phyloP scores from a whole-genome alignment of 805 yeast species.

The Candida vaughaniae region DNA sequence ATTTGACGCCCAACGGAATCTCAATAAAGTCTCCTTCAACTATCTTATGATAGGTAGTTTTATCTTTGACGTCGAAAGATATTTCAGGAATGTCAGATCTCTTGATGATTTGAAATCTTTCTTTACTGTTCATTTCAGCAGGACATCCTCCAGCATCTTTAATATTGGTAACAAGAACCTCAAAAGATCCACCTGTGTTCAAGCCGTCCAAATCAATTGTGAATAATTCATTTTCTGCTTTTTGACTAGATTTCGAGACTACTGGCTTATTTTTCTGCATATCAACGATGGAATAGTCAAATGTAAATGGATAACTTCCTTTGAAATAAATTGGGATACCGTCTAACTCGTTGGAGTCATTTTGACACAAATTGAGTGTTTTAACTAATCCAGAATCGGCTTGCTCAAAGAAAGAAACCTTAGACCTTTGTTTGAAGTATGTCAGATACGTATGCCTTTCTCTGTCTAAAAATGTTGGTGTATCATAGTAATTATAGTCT shows the following conservation, averaged over 20 bases:
- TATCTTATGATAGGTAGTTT: slow-evolving; percentile 32
- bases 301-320: slow-evolving; percentile 78
- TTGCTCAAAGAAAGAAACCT: slow-evolving; percentile 28
- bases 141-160: slow-evolving; percentile 77
- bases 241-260: background rate
- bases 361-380: slow-evolving; percentile 28
- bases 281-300: slow-evolving; percentile 68
- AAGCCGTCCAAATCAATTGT: slow-evolving; percentile 53
- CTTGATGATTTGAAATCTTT: slow-evolving; percentile 54
- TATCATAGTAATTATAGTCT: slow-evolving; percentile 58
- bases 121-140: slow-evolving; percentile 61
- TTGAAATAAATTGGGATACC: slow-evolving; percentile 56
- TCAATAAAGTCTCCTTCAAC: slow-evolving; percentile 60
- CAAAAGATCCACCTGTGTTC: slow-evolving; percentile 69
- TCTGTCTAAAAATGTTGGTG: slow-evolving; percentile 30
- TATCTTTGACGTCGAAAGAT: slow-evolving; percentile 22
- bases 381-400: slow-evolving; percentile 13
- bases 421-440: slow-evolving; percentile 68
- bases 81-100: slow-evolving; percentile 65
- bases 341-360: slow-evolving; percentile 16
- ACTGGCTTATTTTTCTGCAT: slow-evolving; percentile 14
- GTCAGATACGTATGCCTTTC: slow-evolving; percentile 59
- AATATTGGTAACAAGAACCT: slow-evolving; percentile 60
- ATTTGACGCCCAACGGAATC: slow-evolving; percentile 51
- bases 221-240: slow-evolving; percentile 5